These are phyloP conservation scores for Clavispora asparagi DNA, from an alignment of 805 yeast species.

Conservation along the genomic window DNA sequence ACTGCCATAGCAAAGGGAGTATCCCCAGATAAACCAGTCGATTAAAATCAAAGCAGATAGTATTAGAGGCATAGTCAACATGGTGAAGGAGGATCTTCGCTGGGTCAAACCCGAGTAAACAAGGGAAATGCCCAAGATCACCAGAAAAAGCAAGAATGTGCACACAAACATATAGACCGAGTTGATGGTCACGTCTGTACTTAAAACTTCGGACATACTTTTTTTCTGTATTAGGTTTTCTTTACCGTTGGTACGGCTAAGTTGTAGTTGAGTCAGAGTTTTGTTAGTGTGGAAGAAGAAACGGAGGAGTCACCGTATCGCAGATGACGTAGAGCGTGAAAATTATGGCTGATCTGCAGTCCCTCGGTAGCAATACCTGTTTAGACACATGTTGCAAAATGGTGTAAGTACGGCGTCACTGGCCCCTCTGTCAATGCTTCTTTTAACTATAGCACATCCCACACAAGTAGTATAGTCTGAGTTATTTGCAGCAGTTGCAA, in stretches of 20 bases:
- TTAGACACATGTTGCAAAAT: conserved; percentile 6
- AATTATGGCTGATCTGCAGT: neutral
- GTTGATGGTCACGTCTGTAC: conserved; percentile 12
- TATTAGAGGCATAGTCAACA: conserved; percentile 32
- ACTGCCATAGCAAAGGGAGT: conserved; percentile 36
- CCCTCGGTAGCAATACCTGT: conserved; percentile 7
- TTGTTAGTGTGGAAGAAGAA: too few relatives aligned
- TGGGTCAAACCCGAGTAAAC: conserved; percentile 42
- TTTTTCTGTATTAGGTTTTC: neutral
- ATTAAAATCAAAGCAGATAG: conserved; percentile 27
- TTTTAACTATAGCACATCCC: conserved; percentile 52
- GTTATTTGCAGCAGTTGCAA: conserved; percentile 45
- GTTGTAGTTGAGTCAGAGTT: too few relatives aligned
- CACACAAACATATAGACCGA: conserved; percentile 34
- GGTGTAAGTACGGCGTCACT: neutral
- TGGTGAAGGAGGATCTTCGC: conserved; percentile 36
- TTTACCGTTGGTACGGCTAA: too few relatives aligned
- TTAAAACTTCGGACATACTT: neutral
- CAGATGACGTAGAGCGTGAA: neutral
- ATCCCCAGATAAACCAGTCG: conserved; percentile 44
- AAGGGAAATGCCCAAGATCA: conserved; percentile 31
- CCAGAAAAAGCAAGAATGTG: conserved; percentile 26
- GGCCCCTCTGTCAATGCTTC: conserved; percentile 16
- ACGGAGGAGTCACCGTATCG: neutral
- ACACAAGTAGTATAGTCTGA: conserved; percentile 42